A percentile compares a stretch with the other conserved stretches of the same genome.
phyloP scores from a whole-genome alignment of 768 basidiomycete species.

The Paxillus ammoniavirescens region DNA sequence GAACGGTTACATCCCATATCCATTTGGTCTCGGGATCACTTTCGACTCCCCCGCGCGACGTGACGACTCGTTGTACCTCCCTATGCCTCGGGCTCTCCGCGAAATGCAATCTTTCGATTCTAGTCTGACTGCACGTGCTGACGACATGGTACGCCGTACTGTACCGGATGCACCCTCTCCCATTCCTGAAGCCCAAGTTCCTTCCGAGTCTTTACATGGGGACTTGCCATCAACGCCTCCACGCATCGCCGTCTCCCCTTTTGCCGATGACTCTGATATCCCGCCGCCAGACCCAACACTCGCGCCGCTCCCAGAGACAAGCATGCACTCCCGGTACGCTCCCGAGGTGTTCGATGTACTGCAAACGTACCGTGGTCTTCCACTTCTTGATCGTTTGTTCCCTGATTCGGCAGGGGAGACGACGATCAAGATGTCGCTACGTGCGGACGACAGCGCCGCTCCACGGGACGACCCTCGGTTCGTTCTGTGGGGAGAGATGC shows the following conservation, averaged over 20 bases:
- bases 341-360: constrained; percentile 79
- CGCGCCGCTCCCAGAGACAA: constrained; percentile 45
- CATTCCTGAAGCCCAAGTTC: neutral
- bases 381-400: constrained; percentile 65
- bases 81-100: constrained; percentile 57
- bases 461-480: constrained; percentile 89
- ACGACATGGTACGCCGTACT: constrained; percentile 25
- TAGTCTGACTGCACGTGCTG: constrained; percentile 69
- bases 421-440: constrained; percentile 71
- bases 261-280: constrained; percentile 30
- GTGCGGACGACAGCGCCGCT: constrained; percentile 62
- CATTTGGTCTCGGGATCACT: constrained; percentile 62
- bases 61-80: constrained; percentile 40
- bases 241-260: constrained; percentile 24
- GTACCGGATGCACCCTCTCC: constrained; percentile 11
- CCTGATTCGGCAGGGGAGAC: constrained; percentile 56
- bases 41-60: constrained; percentile 60
- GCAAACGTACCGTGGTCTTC: constrained; percentile 77
- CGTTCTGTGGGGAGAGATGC: constrained; percentile 81
- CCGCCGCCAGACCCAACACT: constrained; percentile 25
- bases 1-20: constrained; percentile 39
- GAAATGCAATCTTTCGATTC: constrained; percentile 90
- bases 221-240: constrained; percentile 18
- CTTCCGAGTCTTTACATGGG: neutral
- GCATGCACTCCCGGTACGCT: constrained; percentile 61